Conservation (phyloP, 352 stramenopile species). For the Phytophthora aleatoria region DNA sequence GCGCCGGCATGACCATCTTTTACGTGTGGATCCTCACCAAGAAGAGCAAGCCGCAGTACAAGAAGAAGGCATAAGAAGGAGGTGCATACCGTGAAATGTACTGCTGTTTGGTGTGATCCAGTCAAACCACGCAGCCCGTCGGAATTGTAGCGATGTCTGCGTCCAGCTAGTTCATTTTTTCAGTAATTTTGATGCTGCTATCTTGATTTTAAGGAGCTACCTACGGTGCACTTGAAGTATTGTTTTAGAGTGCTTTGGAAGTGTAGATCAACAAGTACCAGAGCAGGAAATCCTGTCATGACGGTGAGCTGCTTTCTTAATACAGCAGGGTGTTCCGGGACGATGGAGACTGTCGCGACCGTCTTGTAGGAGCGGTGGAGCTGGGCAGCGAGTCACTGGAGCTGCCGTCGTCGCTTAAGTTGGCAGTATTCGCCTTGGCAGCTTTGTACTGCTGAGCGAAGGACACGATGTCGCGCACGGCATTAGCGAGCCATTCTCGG, state of each 20-base stretch:
- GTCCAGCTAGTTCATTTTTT: not conserved
- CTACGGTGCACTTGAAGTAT: not conserved
- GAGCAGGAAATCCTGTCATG: not conserved
- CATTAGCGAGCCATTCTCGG: constrained; percentile 79
- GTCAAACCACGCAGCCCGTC: too few species aligned
- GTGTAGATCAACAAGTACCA: not conserved
- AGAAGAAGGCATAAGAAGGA: constrained; percentile 63
- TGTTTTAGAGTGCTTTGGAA: too few species aligned
- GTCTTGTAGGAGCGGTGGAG: constrained; percentile 1
- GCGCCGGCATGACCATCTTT: constrained; percentile 79
- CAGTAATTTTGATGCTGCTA: constrained; percentile 1
- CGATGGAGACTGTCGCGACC: constrained; percentile 12
- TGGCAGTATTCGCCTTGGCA: constrained; percentile 27
- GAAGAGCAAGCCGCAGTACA: constrained; percentile 79
- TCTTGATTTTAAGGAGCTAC: not conserved
- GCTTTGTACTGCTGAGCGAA: constrained; percentile 74
- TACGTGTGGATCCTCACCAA: constrained; percentile 77
- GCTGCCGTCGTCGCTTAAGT: constrained; percentile 11
- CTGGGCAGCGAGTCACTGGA: constrained; percentile 14
- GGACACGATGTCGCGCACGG: constrained; percentile 59
- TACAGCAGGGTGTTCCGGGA: constrained; percentile 24
- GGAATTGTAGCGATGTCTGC: too few species aligned
- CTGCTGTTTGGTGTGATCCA: too few species aligned
- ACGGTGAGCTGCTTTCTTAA: constrained; percentile 3
- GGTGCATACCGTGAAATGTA: not conserved